Evolutionary conservation across 805 yeast genomes (phyloP).

Genomic region (Kodamaea leandrae): DNA sequence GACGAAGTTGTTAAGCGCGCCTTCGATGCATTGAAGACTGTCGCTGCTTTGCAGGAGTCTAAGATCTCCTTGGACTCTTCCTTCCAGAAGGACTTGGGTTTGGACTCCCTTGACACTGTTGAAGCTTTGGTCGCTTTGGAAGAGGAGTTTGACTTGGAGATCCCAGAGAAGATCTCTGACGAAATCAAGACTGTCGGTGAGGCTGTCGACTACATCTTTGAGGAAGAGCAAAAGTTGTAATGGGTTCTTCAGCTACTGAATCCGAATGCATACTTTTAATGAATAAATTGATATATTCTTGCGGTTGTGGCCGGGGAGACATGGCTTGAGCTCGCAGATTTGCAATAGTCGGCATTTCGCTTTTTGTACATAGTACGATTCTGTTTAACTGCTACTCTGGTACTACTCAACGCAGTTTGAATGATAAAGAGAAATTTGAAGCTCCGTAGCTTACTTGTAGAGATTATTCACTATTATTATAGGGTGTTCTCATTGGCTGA

Average conservation of each 20-base stretch:
- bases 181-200: slow-evolving; percentile 91
- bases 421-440: background rate
- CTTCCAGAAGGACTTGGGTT: slow-evolving; percentile 72
- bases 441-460: background rate
- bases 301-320: background rate
- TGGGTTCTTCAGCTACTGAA: background rate
- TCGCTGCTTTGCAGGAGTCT: slow-evolving; percentile 46
- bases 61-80: slow-evolving; percentile 46
- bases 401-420: background rate
- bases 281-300: background rate
- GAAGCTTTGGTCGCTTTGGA: slow-evolving; percentile 96
- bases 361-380: slow-evolving; percentile 2
- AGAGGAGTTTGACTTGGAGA: slow-evolving; percentile 79
- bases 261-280: background rate
- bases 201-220: slow-evolving; percentile 81
- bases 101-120: slow-evolving; percentile 91
- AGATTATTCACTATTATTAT: background rate
- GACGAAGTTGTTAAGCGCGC: slow-evolving; percentile 83
- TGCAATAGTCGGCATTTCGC: background rate
- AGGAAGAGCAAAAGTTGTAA: slow-evolving; percentile 51
- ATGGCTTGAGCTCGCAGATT: background rate
- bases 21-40: slow-evolving; percentile 67
- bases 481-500: background rate
- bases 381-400: background rate
- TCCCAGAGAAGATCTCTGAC: slow-evolving; percentile 90